phyloP scores from a whole-genome alignment of 495 filamentous ascomycete genomes.

The Podospora bellae-mahoneyi region DNA sequence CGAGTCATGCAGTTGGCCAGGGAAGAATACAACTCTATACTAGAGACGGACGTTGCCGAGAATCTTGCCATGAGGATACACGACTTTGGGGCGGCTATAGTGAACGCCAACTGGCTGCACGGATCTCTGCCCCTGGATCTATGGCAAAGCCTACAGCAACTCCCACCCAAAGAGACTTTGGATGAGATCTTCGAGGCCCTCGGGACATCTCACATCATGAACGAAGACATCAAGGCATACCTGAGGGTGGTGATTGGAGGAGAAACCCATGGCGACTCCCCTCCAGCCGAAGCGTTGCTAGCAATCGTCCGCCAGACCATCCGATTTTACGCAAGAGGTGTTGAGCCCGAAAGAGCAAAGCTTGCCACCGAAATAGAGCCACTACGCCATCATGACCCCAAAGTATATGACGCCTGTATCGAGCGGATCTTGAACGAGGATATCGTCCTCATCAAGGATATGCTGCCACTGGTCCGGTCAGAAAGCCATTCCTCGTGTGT shows the following conservation, averaged over 20 bases:
- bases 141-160: conserved; percentile 5
- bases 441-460: conserved; percentile 12
- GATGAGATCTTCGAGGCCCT: conserved; percentile 19
- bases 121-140: conserved; percentile 9
- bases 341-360: conserved; percentile 15
- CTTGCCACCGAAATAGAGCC: conserved; percentile 13
- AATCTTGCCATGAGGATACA: conserved; percentile 22
- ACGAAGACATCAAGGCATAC: conserved; percentile 8
- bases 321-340: conserved; percentile 12
- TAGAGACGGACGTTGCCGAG: conserved; percentile 14
- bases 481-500: conserved; percentile 17
- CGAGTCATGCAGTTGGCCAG: conserved; percentile 15
- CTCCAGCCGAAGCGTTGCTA: conserved; percentile 9
- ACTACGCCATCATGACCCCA: conserved; percentile 8
- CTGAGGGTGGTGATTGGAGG: conserved; percentile 19
- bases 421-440: conserved; percentile 19
- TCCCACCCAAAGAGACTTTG: conserved; percentile 17
- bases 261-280: conserved; percentile 4
- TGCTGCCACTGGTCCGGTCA: conserved; percentile 9
- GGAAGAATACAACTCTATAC: conserved; percentile 9
- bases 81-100: conserved; percentile 14
- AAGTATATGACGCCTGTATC: conserved; percentile 12
- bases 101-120: conserved; percentile 16
- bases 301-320: conserved; percentile 10
- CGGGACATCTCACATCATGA: background rate